Evolutionary conservation across 2,329 filamentous ascomycete genomes (phyloP).

Genomic region (Fusarium tupiense): DNA sequence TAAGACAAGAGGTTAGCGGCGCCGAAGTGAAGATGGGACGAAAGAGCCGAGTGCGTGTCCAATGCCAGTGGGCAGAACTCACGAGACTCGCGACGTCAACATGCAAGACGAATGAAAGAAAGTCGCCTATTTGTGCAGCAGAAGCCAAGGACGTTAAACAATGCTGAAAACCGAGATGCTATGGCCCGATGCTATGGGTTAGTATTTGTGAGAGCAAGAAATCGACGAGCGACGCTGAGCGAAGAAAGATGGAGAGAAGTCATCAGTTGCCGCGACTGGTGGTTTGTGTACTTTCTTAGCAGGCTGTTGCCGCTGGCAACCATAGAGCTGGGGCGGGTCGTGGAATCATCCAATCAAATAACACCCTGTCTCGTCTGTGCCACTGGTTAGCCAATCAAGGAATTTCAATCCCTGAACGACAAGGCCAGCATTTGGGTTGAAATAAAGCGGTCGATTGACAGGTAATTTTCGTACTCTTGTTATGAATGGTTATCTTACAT

Average conservation of each 20-base stretch:
- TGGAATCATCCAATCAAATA: conserved; percentile 19
- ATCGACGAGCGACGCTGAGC: conserved; percentile 27
- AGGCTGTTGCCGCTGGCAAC: conserved; percentile 48
- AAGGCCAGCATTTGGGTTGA: background rate
- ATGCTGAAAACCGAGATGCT: conserved; percentile 39
- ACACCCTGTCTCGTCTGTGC: background rate
- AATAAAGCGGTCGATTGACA: conserved; percentile 8
- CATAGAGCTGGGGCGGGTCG: background rate
- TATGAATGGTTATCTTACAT: conserved; percentile 8
- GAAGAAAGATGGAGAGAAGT: conserved; percentile 24
- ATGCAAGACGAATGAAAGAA: conserved; percentile 40
- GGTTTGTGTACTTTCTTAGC: conserved; percentile 50
- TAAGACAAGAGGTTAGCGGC: conserved; percentile 17
- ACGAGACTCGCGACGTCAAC: conserved; percentile 41
- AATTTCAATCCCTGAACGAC: background rate
- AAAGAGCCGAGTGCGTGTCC: background rate
- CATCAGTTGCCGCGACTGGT: conserved; percentile 32
- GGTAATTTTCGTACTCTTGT: conserved; percentile 4
- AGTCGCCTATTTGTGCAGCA: conserved; percentile 18
- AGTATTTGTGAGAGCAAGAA: conserved; percentile 37
- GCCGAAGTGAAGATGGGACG: background rate
- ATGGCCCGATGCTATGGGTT: conserved; percentile 27
- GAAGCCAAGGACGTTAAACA: conserved; percentile 40
- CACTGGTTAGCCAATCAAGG: conserved; percentile 8
- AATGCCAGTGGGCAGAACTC: conserved; percentile 26